phyloP scores from a whole-genome alignment of 768 basidiomycete species.

The Boletus rubescentipes region DNA sequence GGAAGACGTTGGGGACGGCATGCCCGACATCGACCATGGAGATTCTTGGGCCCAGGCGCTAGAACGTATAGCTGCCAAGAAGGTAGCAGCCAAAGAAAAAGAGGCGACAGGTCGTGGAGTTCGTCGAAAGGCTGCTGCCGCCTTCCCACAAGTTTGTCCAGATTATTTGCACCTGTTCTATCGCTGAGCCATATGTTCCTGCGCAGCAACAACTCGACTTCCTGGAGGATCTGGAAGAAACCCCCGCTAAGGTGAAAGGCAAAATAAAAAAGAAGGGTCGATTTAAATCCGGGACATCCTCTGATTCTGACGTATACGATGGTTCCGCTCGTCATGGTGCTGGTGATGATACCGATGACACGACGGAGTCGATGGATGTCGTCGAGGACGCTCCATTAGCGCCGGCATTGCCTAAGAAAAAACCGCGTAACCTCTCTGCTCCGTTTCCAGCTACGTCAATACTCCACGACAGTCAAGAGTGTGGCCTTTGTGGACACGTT shows the following conservation, averaged over 20 bases:
- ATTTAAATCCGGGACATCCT: constrained; percentile 33
- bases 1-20: constrained; percentile 62
- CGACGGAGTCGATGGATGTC: constrained; percentile 25
- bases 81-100: constrained; percentile 41
- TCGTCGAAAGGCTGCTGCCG: constrained; percentile 65
- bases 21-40: constrained; percentile 46
- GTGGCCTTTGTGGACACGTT: constrained; percentile 59
- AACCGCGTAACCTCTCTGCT: background rate
- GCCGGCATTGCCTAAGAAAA: constrained; percentile 1
- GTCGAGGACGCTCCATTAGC: constrained; percentile 1
- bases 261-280: constrained; percentile 36
- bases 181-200: constrained; percentile 4
- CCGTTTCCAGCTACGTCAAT: background rate
- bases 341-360: constrained; percentile 24
- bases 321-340: constrained; percentile 17
- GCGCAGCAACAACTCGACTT: constrained; percentile 34
- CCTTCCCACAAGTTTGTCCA: constrained; percentile 37
- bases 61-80: constrained; percentile 44
- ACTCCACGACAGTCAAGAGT: constrained; percentile 29
- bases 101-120: constrained; percentile 71
- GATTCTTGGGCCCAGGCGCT: constrained; percentile 86
- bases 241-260: constrained; percentile 37
- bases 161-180: background rate
- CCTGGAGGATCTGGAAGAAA: constrained; percentile 36
- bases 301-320: constrained; percentile 42